These are phyloP conservation scores for Petasospora rhodanensis DNA, from an alignment of 1,139 yeast species.

Conservation along the genomic window DNA sequence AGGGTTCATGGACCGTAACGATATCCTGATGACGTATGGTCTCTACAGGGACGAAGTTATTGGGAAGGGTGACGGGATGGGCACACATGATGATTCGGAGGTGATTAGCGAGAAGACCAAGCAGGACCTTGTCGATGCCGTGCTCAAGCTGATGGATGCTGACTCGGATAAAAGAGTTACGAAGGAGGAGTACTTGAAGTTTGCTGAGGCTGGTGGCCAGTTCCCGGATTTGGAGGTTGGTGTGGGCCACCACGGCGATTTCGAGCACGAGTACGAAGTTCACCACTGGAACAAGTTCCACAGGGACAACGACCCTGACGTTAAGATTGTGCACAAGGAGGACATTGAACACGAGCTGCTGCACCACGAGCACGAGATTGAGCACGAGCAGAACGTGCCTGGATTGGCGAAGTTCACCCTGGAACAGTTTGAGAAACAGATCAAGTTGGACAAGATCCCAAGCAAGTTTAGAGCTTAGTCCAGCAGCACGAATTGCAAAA, in stretches of 20 bases:
- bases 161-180: constrained; percentile 63
- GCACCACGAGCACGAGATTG: constrained; percentile 85
- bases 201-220: constrained; percentile 56
- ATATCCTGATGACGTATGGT: constrained; percentile 80
- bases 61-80: constrained; percentile 91
- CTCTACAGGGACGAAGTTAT: constrained; percentile 64
- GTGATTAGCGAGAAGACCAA: constrained; percentile 49
- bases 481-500: too few relatives aligned
- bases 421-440: constrained; percentile 34
- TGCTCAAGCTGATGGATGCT: constrained; percentile 59
- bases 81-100: constrained; percentile 63
- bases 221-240: constrained; percentile 94
- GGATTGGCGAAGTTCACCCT: constrained; percentile 36
- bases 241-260: constrained; percentile 95
- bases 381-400: constrained; percentile 50
- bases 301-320: constrained; percentile 77
- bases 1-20: constrained; percentile 53
- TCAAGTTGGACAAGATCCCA: constrained; percentile 33
- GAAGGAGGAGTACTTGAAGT: constrained; percentile 69
- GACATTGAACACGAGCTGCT: constrained; percentile 86
- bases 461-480: constrained; percentile 30
- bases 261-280: constrained; percentile 87
- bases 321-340: constrained; percentile 73
- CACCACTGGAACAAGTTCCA: constrained; percentile 94
- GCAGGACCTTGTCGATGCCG: constrained; percentile 52